Conservation (phyloP, 2,329 filamentous ascomycete genomes). For the Phoma sp. region DNA sequence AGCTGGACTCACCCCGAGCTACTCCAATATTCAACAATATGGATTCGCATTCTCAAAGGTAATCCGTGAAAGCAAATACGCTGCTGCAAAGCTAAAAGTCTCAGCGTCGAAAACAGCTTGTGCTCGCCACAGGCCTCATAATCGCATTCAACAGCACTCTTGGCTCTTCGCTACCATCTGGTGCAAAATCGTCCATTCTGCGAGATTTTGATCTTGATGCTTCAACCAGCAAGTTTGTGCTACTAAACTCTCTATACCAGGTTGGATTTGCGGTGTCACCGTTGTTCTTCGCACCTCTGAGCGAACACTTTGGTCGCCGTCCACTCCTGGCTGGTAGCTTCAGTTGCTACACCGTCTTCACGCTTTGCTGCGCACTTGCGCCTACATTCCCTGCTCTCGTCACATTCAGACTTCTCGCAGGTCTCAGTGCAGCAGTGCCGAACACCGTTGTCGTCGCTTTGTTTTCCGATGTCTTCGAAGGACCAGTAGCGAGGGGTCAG, state of each 20-base stretch:
- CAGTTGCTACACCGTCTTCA: slow-evolving; percentile 47
- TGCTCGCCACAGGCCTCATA: slow-evolving; percentile 16
- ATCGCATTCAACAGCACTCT: slow-evolving; percentile 19
- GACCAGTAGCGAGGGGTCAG: slow-evolving; percentile 61
- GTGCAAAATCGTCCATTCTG: slow-evolving; percentile 63
- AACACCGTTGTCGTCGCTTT: slow-evolving; percentile 65
- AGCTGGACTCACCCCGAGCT: background rate
- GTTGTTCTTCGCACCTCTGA: slow-evolving; percentile 47
- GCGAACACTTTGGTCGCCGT: slow-evolving; percentile 51
- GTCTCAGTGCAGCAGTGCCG: slow-evolving; percentile 47
- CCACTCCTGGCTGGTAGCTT: slow-evolving; percentile 56
- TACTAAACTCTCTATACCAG: slow-evolving; percentile 54
- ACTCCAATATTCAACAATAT: slow-evolving; percentile 2
- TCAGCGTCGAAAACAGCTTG: slow-evolving; percentile 5
- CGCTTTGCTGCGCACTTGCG: slow-evolving; percentile 50
- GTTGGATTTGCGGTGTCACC: slow-evolving; percentile 51
- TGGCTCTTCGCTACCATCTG: slow-evolving; percentile 61
- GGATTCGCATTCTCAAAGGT: slow-evolving; percentile 5
- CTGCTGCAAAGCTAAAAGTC: background rate
- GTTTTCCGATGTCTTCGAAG: slow-evolving; percentile 67
- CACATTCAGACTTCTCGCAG: slow-evolving; percentile 49
- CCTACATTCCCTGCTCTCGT: slow-evolving; percentile 47
- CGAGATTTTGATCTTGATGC: slow-evolving; percentile 60
- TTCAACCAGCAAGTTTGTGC: slow-evolving; percentile 43
- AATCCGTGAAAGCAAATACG: background rate